Percentiles rank a stretch among this genome's conserved stretches.
Evolutionary conservation across 2,329 filamentous ascomycete species (phyloP).

Genomic region (Fusarium anguioides): DNA sequence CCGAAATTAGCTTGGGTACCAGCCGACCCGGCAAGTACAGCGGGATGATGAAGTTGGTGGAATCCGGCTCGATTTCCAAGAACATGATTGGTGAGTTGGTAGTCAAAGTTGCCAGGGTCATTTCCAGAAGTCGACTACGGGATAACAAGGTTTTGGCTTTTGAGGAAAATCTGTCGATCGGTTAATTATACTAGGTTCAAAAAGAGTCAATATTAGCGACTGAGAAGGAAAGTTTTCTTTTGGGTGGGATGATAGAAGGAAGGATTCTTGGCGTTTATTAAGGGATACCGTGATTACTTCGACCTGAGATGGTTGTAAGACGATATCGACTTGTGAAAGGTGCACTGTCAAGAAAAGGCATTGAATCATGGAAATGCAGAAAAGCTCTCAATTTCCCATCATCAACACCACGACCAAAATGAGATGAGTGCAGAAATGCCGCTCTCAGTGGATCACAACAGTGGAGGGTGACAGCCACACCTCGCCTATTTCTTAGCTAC

Average conservation of each 20-base stretch:
- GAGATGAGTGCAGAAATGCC: conserved; percentile 33
- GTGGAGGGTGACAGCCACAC: conserved; percentile 1
- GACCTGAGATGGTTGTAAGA: neutral
- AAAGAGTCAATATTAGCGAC: conserved; percentile 3
- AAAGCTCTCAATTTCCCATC: conserved; percentile 38
- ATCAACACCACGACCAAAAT: conserved; percentile 13
- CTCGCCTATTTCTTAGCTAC: conserved; percentile 3
- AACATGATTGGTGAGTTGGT: conserved; percentile 32
- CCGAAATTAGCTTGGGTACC: conserved; percentile 35
- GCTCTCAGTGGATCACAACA: conserved; percentile 13
- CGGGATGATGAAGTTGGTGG: conserved; percentile 37
- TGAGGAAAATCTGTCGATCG: conserved; percentile 46
- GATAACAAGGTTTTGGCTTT: conserved; percentile 41
- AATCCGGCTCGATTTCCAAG: neutral
- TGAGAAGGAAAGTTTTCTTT: too few relatives aligned
- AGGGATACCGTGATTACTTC: neutral
- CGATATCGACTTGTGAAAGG: conserved; percentile 1
- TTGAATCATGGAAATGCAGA: conserved; percentile 36
- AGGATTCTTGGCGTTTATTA: too few relatives aligned
- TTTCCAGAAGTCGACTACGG: conserved; percentile 43
- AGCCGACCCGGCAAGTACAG: conserved; percentile 34
- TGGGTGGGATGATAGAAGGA: too few relatives aligned
- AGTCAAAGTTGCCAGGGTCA: conserved; percentile 32
- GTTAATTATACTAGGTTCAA: conserved; percentile 9
- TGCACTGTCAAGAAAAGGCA: conserved; percentile 3